Conservation (phyloP, 345 rosid species). For the Sonneratia alba region DNA sequence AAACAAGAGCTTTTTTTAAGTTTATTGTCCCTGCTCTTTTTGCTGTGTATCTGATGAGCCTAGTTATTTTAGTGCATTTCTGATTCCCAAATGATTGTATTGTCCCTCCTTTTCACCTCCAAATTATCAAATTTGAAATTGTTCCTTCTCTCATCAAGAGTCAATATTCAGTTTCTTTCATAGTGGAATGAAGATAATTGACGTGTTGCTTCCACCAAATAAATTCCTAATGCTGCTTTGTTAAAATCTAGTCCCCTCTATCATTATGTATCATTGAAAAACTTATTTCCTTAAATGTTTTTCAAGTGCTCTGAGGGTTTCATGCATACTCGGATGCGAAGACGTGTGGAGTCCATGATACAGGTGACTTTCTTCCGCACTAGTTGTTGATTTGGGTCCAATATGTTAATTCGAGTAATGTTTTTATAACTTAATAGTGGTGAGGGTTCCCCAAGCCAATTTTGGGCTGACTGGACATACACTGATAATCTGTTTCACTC, state of each 20-base stretch:
- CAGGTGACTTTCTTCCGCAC: constrained; percentile 35
- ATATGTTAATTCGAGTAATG: neutral
- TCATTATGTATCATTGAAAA: neutral
- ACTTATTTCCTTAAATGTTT: neutral
- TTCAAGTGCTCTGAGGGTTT: constrained; percentile 82
- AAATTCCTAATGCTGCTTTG: neutral
- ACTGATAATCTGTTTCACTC: no score
- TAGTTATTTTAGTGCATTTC: neutral
- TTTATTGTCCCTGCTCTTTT: no score
- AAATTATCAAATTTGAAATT: neutral
- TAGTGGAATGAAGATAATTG: neutral
- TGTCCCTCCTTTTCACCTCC: neutral
- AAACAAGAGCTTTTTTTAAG: no score
- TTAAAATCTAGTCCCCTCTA: neutral
- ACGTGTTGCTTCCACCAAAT: neutral
- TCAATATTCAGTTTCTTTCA: neutral
- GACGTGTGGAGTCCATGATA: constrained; percentile 84
- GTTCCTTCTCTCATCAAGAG: neutral
- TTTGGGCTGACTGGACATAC: no score
- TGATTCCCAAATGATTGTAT: neutral
- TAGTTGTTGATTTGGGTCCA: neutral
- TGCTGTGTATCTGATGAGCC: neutral
- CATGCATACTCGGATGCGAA: constrained; percentile 95
- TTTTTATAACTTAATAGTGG: neutral
- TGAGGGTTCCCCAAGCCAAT: no score